Evolutionary conservation across 352 stramenopile genomes (phyloP), one percentile per base, ranked within the genome.

Genomic region (Sclerospora graminicola): DNA sequence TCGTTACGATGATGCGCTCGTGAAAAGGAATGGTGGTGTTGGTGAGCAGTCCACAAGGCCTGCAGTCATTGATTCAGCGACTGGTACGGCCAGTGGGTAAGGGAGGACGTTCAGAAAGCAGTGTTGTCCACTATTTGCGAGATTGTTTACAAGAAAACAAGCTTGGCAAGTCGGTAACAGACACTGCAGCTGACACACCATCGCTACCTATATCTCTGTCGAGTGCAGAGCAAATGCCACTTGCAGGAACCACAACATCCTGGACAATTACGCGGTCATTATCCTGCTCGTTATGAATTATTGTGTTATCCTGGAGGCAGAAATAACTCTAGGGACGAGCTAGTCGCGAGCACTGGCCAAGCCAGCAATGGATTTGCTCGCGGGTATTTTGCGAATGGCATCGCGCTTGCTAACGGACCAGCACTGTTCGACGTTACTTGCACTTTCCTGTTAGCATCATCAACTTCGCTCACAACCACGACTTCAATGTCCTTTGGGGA

Each of bases 1-100:
- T 95, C 21, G 79, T 95, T 23, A 89, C 76, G 7, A 87, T 95
- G 75, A 92, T 95, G 80, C 79, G 82, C 0, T 92, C 84, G 13
- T 95, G 84, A 82, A 94, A 82, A 35, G 82, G 82, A 29, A 86
- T 94, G 34, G 73, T 94, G 8, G 68, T 91, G 16, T 48, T 95
- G 10, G 90, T 78, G 10, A 90, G 80, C 11, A 92, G 94, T 46
- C 84, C 82, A 14, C 81, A 93, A 56, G 84, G 84, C 9, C 54
- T 95, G 8, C 72, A 87, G 41, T 89, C 84, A 31, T 59, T 95
- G 8, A 77, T 92, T 40, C 82, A 94, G 31, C 54, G 94, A 23
- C 61, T 95, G 7, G 80, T 94, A 10, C 70, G 79, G n/a, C 84
- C 84, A 3, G 81, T 95, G 0, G 83, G 82, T 4, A n/a, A n/a